Evolutionary conservation across 1,284 basidiomycete genomes (phyloP), one percentile per base, ranked within the genome.

Genomic region (Cutaneotrichosporon mucoides): DNA sequence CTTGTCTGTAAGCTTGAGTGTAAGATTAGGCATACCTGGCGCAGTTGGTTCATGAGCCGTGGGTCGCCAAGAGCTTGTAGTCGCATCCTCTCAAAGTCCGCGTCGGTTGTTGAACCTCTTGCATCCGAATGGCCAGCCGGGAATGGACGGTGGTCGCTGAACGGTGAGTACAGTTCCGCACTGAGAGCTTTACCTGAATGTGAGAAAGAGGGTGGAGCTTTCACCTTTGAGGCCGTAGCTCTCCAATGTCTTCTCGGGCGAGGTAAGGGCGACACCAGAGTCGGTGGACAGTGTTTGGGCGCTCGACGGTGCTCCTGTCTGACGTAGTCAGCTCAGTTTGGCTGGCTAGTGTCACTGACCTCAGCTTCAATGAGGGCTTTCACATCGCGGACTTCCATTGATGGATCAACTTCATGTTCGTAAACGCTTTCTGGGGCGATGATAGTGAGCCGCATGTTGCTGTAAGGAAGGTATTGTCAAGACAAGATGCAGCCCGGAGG

Each of bases 311-410:
- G 72, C 56, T 7, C 66, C 68, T n/a, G 73, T 66, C 72, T 75
- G 24, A 24, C 24, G 24, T 24, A 13, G 48, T 60, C 44, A 60
- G 56, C 37, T 4, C 33, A 13, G 4, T 6, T 4, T 11, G 33
- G 11, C 13, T 11, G 33, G 24, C n/a, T 5, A 8, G 33, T 9
- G 8, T 48, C 34, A 52, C 83, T 73, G 71, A 92, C 92, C 84
- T 96, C 92, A 0, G 87, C 92, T 75, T 94, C 92, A 33, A 95
- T 82, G 56, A 96, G 81, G 7, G 89, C 92, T 83, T 88, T 88
- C 42, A 95, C 85, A 73, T 92, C 89, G 80, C 90, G 88, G 34
- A 96, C 82, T 71, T 88, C 85, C 88, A 96, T 91, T 49, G 84
- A 84, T 0, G 89, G 83, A 77, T 92, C 89, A 66, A 95, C 90